phyloP scores from a whole-genome alignment of 176 grass and related monocot species.

The Secale cereale region DNA sequence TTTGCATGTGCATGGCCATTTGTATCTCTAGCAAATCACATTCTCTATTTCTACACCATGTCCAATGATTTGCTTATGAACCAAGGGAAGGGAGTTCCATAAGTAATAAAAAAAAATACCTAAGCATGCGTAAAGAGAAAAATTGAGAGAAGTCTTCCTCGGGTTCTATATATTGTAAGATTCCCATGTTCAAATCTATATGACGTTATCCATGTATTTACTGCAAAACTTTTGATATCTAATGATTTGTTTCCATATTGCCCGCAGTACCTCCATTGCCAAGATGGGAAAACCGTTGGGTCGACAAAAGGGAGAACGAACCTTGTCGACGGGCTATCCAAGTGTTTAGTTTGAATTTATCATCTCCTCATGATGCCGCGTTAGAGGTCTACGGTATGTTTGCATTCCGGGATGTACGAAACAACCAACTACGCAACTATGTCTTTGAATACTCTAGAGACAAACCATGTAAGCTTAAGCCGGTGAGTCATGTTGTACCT shows the following conservation, averaged over 20 bases:
- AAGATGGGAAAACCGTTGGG: neutral
- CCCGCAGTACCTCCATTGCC: neutral
- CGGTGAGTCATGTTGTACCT: neutral
- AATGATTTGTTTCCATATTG: neutral
- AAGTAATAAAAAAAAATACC: too few species aligned
- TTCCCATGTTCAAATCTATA: too few species aligned
- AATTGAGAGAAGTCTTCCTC: too few species aligned
- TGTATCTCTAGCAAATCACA: too few species aligned
- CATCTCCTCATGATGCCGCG: neutral
- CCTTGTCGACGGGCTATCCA: constrained; percentile 1
- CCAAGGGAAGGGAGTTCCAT: too few species aligned
- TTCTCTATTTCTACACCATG: too few species aligned
- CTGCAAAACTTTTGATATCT: neutral
- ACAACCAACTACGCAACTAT: neutral
- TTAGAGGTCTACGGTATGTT: neutral
- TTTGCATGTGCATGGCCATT: too few species aligned
- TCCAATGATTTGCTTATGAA: too few species aligned
- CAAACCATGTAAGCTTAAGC: neutral
- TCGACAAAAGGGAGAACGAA: neutral
- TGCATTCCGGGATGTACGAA: neutral
- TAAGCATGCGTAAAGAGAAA: too few species aligned
- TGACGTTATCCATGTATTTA: neutral
- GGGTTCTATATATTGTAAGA: too few species aligned
- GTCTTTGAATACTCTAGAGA: neutral
- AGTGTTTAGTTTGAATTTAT: neutral